Percentiles rank a stretch among this genome's conserved stretches.
Conservation (phyloP, 2,329 filamentous ascomycete genomes). For the Biscogniauxia marginata region DNA sequence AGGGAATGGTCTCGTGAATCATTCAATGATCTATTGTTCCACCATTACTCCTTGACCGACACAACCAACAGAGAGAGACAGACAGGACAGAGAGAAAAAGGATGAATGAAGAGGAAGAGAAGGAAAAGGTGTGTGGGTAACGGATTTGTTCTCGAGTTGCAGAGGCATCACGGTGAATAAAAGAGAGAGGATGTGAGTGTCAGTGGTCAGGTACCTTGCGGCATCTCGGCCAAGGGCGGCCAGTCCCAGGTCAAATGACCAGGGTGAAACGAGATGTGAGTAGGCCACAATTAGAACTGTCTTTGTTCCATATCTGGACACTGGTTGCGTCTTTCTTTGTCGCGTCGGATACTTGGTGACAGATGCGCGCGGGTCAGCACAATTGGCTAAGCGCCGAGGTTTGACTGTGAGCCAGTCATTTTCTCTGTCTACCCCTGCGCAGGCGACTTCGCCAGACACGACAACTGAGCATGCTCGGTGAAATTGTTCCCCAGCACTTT, state of each 20-base stretch:
- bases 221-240: background rate
- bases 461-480: background rate
- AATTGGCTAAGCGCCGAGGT: slow-evolving; percentile 27
- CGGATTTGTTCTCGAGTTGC: background rate
- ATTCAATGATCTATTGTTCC: slow-evolving; percentile 20
- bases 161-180: slow-evolving; percentile 4
- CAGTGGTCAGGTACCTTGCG: background rate
- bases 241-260: slow-evolving; percentile 14
- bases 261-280: background rate
- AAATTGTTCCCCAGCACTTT: too few relatives aligned
- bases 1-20: slow-evolving; percentile 14
- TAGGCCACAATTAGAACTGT: slow-evolving; percentile 13
- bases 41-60: slow-evolving; percentile 13
- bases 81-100: slow-evolving; percentile 8
- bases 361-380: slow-evolving; percentile 23
- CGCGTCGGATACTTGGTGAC: slow-evolving; percentile 14
- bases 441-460: slow-evolving; percentile 1
- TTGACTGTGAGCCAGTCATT: slow-evolving; percentile 29
- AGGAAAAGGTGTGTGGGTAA: slow-evolving; percentile 3
- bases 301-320: slow-evolving; percentile 21
- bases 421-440: slow-evolving; percentile 12
- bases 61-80: background rate
- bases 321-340: slow-evolving; percentile 26
- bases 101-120: slow-evolving; percentile 10
- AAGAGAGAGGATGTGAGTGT: background rate